A percentile compares a stretch with the other conserved stretches of the same genome.
phyloP scores from a whole-genome alignment of 1,284 basidiomycete species.

The Apiotrichum laibachii region DNA sequence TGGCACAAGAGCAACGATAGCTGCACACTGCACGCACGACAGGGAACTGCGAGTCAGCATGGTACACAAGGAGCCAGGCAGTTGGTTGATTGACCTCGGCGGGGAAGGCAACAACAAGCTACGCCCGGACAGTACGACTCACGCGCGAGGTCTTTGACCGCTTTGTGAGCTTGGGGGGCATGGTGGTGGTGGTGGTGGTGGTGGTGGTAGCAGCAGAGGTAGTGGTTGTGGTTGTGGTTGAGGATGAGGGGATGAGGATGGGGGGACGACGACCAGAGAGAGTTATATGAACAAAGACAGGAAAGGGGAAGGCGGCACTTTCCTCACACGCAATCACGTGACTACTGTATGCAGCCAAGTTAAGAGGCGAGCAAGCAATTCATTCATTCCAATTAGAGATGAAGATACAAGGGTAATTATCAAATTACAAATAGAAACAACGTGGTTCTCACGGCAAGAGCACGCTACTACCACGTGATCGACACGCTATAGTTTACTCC shows the following conservation, averaged over 20 bases:
- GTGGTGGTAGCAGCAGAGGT: neutral
- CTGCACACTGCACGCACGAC: slow-evolving; percentile 33
- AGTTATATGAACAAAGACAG: too few relatives aligned
- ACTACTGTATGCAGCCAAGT: too few relatives aligned
- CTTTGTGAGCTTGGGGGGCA: slow-evolving; percentile 29
- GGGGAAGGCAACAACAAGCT: neutral
- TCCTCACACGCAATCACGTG: neutral
- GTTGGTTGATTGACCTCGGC: too few relatives aligned
- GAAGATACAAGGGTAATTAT: neutral
- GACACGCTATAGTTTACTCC: too few relatives aligned
- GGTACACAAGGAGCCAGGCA: too few relatives aligned
- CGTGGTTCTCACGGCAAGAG: neutral
- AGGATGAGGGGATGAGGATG: too few relatives aligned
- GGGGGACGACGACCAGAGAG: too few relatives aligned
- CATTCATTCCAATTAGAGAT: neutral
- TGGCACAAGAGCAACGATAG: too few relatives aligned
- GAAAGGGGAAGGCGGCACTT: too few relatives aligned
- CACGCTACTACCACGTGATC: neutral
- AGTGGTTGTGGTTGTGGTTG: neutral
- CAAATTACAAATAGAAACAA: neutral
- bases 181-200: slow-evolving; percentile 1
- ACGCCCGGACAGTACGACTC: slow-evolving; percentile 13
- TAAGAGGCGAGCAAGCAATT: too few relatives aligned
- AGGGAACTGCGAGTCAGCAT: slow-evolving; percentile 39
- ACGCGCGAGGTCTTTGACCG: slow-evolving; percentile 41